Evolutionary conservation across 306 rosid species (phyloP), one percentile per base, ranked within the genome.

Genomic region (Gastrolobium bilobum): DNA sequence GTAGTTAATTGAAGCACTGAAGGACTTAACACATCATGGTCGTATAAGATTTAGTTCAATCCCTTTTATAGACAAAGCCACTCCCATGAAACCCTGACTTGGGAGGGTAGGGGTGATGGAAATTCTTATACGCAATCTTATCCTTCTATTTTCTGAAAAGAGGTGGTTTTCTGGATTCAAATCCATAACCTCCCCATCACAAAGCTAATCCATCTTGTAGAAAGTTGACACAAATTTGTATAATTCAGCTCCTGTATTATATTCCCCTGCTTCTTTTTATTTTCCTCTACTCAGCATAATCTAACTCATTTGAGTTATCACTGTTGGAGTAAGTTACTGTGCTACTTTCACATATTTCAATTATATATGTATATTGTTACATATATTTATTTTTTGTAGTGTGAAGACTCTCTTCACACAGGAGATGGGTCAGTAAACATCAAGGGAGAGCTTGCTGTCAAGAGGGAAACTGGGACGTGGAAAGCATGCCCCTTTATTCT

Each of bases 401-500:
- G 77, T 10, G 87, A 86, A 83, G 78, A 64, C 0, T 34, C 30
- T 56, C 44, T 48, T 47, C 81, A 79, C 76, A 68, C 91, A 2
- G 85, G 91, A 54, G 92, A 88, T 44, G 84, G 91, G 62, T 85
- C 92, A 4, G 87, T 87, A 13, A 88, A 87, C 86, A 50, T 66
- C 11, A 80, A 78, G 46, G 89, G 92, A 75, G 80, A 42, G 5
- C 87, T 83, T 77, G 87, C 84, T 75, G 78, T 81, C 4, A 87
- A 82, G 84, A 60, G 56, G 10, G 82, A 80, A 35, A 85, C 87
- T 31, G 92, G 95, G 54, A 83, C 82, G 10, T 88, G 92, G 95
- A 90, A 78, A 85, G 89, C 95, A 50, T 87, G 95, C 63, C 73
- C 86, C 71, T 90, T 88, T 75, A 59, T 90, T 70, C 82, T 88